phyloP scores from a whole-genome alignment of 1,284 basidiomycete species.

The Trichosporon ovoides region DNA sequence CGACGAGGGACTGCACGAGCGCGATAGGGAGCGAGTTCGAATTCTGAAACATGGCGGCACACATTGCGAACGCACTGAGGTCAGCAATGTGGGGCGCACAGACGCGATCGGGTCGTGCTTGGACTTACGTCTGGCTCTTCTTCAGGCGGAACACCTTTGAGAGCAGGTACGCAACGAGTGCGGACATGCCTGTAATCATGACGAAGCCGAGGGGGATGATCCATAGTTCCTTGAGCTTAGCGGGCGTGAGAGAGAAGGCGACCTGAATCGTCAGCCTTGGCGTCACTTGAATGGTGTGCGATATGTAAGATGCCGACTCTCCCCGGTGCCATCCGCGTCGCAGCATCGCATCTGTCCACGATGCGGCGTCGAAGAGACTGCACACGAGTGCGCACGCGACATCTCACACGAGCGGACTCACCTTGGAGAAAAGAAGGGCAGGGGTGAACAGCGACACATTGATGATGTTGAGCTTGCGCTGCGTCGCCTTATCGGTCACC shows the following conservation, averaged over 20 bases:
- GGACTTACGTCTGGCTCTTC: slow-evolving; percentile 46
- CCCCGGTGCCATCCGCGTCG: no score
- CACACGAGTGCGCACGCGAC: no score
- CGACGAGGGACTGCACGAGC: slow-evolving; percentile 74
- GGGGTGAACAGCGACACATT: slow-evolving; percentile 81
- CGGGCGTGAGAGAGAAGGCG: slow-evolving; percentile 52
- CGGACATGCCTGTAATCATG: slow-evolving; percentile 62
- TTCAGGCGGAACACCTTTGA: slow-evolving; percentile 47
- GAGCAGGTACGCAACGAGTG: slow-evolving; percentile 47
- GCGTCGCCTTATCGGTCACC: slow-evolving; percentile 81
- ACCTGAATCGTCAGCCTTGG: slow-evolving; percentile 27
- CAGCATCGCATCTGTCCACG: no score
- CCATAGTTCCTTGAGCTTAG: slow-evolving; percentile 81
- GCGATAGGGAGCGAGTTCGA: slow-evolving; percentile 90
- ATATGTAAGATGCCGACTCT: no score
- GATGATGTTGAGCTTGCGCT: slow-evolving; percentile 60
- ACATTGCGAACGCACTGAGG: slow-evolving; percentile 71
- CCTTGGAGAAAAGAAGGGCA: slow-evolving; percentile 86
- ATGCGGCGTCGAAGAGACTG: no score
- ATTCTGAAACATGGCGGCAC: slow-evolving; percentile 56
- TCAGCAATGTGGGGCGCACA: slow-evolving; percentile 3
- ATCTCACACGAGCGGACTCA: slow-evolving; percentile 51
- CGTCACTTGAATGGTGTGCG: no score
- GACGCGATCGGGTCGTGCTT: not conserved
- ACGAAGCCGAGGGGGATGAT: slow-evolving; percentile 81